Base-by-base conservation (phyloP, 805 yeast genomes). In the Lipomyces oligophaga region DNA sequence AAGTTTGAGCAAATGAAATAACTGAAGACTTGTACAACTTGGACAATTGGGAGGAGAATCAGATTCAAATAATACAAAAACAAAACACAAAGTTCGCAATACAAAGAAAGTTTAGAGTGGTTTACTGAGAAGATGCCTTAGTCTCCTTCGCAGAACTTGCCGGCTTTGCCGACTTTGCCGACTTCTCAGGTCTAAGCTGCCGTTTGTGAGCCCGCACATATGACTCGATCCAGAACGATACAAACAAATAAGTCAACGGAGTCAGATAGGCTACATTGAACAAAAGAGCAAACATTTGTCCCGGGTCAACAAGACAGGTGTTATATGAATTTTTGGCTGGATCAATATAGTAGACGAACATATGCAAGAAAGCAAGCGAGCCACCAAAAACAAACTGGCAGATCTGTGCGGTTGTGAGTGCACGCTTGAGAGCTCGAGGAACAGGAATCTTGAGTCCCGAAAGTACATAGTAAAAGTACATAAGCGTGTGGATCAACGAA, bases 401-500 rank as follows among this genome's bases (percentile, higher is more conserved):
- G 58, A 82, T 82, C 64, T 82, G 88, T 65, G 81, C 68, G 6
- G 81, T 70, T 15, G 88, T 82, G 57, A 82, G 72, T 1, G 73
- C 63, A 52, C 79, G 73, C 64, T 82, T 82, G 65, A 78, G 69
- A 18, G 72, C 50, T 35, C 60, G 67, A 5, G 87, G 87, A 15
- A 81, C 80, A 37, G 69, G 67, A 53, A 81, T 69, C 54, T 77
- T 72, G 52, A 81, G 65, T 51, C 84, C 76, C 7, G 81, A 70
- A 55, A 82, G 70, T 2, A 81, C 68, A 68, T 77, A 82, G 67
- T 82, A 82, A 47, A 77, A 72, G 70, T 82, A 82, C 88, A 82
- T 82, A 62, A 82, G 72, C 21, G 83, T 70, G 68, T 82, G 88
- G 60, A 82, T 81, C 62, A 82, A 77, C n/a, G 86, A 81, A 70